Base-by-base conservation (phyloP, 495 filamentous ascomycete species). In the Talaromyces borbonicus region DNA sequence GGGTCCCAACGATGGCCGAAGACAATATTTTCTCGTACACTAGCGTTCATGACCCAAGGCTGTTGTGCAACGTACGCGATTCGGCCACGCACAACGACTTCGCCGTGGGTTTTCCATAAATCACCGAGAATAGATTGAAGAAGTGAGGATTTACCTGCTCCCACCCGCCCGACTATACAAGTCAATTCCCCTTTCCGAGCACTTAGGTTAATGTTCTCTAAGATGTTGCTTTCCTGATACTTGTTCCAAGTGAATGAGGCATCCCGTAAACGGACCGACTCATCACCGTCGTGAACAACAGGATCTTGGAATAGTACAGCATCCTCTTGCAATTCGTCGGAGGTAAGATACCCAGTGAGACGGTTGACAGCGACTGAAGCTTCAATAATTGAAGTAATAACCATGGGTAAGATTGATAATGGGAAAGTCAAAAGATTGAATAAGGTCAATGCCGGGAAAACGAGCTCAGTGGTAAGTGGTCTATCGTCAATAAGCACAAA, bases 1-100 rank as follows among this genome's bases (percentile, higher is more conserved):
- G 92, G 85, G 66, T 99, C 90, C 73, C 85, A 97, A 31, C 87
- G 81, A 66, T 97, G 87, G 4, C 93, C 93, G 57, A 99, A 99
- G 5, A 96, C 73, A 56, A 99, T 95, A 55, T 99, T 99, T 52
- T 99, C 93, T 44, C 83, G 82, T 22, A 97, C 89, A 37, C 83
- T 92, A 5, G 93, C 90, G 56, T 97, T 99, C 90, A 95, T 97
- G 29, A 99, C 82, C 90, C 93, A 99, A 19, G 88, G 62, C 53
- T 84, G 77, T 61, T 99, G 93, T 16, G 87, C 84, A 51, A 93
- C 93, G 57, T 95, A 99, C 5, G 93, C 93, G 16, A 83, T 75
- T 11, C 71, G 74, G 14, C 93, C 93, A 50, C 84, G 82, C 19
- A 97, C 65, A 20, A 82, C 63, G 5, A 96, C 92, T 48, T 90